Evolutionary conservation across 192 early-diverging fungal genomes (phyloP).

Genomic region (Umbelopsis isabellina): DNA sequence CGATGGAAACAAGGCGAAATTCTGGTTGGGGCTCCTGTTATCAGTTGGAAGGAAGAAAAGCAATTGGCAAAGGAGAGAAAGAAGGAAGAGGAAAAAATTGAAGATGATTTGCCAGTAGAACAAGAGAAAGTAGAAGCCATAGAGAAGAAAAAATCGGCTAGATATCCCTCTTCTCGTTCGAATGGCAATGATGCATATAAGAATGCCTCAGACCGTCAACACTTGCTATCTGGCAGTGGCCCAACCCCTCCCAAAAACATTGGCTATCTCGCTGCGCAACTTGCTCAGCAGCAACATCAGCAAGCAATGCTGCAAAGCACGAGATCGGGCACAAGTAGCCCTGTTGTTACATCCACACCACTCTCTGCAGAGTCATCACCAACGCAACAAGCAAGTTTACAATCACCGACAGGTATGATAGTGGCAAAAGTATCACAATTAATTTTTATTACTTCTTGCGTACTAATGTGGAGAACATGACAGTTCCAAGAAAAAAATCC

Average conservation of each 20-base stretch:
- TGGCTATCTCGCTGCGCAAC: constrained; percentile 22
- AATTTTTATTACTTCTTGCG: background rate
- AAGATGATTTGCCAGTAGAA: constrained; percentile 15
- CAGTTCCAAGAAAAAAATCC: background rate
- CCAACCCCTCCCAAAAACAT: background rate
- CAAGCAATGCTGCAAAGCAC: constrained; percentile 3
- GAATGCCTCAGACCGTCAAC: background rate
- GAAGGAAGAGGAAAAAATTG: constrained; percentile 17
- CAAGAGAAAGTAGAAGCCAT: constrained; percentile 15
- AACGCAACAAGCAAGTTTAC: background rate
- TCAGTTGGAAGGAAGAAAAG: constrained; percentile 32
- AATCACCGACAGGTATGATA: background rate
- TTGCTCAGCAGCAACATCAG: constrained; percentile 20
- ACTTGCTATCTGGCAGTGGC: background rate
- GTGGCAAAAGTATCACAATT: background rate
- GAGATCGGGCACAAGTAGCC: background rate
- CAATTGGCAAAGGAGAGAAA: constrained; percentile 13
- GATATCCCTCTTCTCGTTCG: background rate
- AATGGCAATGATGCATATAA: background rate
- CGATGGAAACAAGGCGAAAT: constrained; percentile 37
- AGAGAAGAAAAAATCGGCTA: background rate
- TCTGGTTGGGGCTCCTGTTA: constrained; percentile 33
- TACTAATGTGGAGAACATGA: background rate
- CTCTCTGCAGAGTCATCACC: background rate
- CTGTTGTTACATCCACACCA: background rate